A percentile compares a stretch with the other conserved stretches of the same genome.
These are phyloP conservation scores for Saturnispora dispora DNA, from an alignment of 805 yeast species.

Conservation along the genomic window DNA sequence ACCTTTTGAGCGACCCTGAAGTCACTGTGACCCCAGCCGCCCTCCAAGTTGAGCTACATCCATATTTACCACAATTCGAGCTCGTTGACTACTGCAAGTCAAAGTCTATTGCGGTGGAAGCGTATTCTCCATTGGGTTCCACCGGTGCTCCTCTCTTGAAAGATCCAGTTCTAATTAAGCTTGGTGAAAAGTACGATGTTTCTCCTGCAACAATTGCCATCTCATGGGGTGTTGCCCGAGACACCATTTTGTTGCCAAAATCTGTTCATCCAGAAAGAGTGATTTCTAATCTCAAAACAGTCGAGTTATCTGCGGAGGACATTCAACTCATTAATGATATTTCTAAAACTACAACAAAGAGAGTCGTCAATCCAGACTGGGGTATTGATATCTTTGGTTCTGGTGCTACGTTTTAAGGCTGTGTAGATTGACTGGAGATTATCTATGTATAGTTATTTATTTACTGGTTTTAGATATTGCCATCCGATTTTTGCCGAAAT, in stretches of 20 bases:
- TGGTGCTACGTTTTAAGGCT: neutral
- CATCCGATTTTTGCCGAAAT: no score
- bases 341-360: slow-evolving; percentile 4
- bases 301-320: slow-evolving; percentile 31
- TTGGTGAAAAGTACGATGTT: slow-evolving; percentile 38
- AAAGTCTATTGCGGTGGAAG: slow-evolving; percentile 54
- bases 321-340: slow-evolving; percentile 22
- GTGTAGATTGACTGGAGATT: neutral
- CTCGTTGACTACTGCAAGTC: slow-evolving; percentile 43
- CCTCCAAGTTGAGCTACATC: slow-evolving; percentile 73
- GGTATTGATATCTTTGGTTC: slow-evolving; percentile 10
- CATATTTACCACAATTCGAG: slow-evolving; percentile 58
- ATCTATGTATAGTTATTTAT: neutral
- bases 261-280: slow-evolving; percentile 28
- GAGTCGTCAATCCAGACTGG: slow-evolving; percentile 14
- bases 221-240: slow-evolving; percentile 52
- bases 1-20: slow-evolving; percentile 39
- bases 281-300: slow-evolving; percentile 28
- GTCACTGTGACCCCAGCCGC: slow-evolving; percentile 54
- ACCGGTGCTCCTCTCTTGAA: slow-evolving; percentile 44
- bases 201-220: slow-evolving; percentile 44
- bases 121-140: slow-evolving; percentile 74
- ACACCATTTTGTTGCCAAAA: slow-evolving; percentile 33
- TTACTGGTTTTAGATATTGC: neutral
- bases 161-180: slow-evolving; percentile 32